Evolutionary conservation across 768 basidiomycete genomes (phyloP).

Genomic region (Podaxis sp.): DNA sequence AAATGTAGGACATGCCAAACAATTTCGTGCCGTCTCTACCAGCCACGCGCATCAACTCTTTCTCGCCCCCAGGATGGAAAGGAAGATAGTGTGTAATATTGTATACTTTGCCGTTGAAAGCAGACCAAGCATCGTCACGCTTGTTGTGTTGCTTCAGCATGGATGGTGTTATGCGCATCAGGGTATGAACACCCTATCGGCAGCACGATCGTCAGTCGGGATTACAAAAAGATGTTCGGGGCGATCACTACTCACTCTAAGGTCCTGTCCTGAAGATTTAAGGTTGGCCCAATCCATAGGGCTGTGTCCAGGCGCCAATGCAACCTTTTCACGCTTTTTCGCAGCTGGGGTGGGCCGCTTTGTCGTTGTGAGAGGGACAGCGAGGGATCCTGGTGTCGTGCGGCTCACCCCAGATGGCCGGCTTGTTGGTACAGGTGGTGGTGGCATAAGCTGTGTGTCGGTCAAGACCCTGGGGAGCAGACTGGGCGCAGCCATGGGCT

Average conservation of each 20-base stretch:
- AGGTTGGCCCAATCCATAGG: constrained; percentile 92
- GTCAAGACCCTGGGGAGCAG: constrained; percentile 32
- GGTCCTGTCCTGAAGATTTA: constrained; percentile 74
- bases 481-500: not conserved
- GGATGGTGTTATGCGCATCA: constrained; percentile 71
- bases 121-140: constrained; percentile 88
- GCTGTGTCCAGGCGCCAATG: constrained; percentile 85
- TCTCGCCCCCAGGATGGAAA: constrained; percentile 93
- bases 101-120: constrained; percentile 91
- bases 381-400: constrained; percentile 36
- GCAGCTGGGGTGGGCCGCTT: constrained; percentile 47
- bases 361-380: constrained; percentile 60
- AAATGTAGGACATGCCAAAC: constrained; percentile 60
- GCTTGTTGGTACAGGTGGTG: constrained; percentile 41
- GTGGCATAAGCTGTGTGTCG: constrained; percentile 51
- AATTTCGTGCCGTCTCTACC: constrained; percentile 93
- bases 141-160: constrained; percentile 79
- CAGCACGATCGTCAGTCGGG: not conserved
- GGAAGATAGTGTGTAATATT: constrained; percentile 90
- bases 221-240: not conserved
- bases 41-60: constrained; percentile 91
- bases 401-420: constrained; percentile 32
- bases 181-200: constrained; percentile 61
- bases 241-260: constrained; percentile 50
- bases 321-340: constrained; percentile 75